A percentile compares a stretch with the other conserved stretches of the same genome.
phyloP scores from a whole-genome alignment of 371 early-diverging fungal species.

The Funneliformis caledonium region DNA sequence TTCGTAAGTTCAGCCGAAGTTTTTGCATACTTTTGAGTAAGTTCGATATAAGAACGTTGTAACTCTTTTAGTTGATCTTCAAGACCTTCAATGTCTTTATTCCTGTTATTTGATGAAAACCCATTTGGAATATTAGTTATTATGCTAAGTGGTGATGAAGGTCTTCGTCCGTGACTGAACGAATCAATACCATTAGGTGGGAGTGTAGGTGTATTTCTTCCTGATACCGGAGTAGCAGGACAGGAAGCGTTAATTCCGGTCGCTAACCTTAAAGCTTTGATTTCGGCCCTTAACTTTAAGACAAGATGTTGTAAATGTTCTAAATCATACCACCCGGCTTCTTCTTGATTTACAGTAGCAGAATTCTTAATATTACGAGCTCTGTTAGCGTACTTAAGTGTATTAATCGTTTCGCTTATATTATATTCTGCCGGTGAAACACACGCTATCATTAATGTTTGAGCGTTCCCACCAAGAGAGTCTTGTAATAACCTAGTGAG shows the following conservation, averaged over 20 bases:
- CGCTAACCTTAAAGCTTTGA: slow-evolving; percentile 52
- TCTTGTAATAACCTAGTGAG: slow-evolving; percentile 96
- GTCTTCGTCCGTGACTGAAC: not conserved
- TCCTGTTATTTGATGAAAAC: not conserved
- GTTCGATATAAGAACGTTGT: slow-evolving; percentile 33
- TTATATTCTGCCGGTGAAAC: slow-evolving; percentile 81
- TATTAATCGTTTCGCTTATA: slow-evolving; percentile 88
- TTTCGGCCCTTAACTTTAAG: slow-evolving; percentile 59
- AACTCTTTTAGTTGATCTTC: slow-evolving; percentile 39
- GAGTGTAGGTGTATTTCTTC: slow-evolving; percentile 28
- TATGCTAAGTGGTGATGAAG: not conserved
- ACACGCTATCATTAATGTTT: slow-evolving; percentile 94
- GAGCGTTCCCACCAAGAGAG: slow-evolving; percentile 92
- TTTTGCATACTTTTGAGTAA: slow-evolving; percentile 27
- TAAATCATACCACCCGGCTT: slow-evolving; percentile 57
- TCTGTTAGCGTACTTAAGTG: slow-evolving; percentile 90
- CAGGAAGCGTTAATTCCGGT: not conserved
- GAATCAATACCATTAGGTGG: not conserved
- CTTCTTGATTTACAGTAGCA: slow-evolving; percentile 75
- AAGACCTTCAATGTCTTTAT: slow-evolving; percentile 33
- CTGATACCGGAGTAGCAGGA: not conserved
- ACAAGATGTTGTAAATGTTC: slow-evolving; percentile 63
- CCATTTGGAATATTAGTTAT: not conserved
- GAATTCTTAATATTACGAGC: slow-evolving; percentile 87
- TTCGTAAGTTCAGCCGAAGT: slow-evolving; percentile 26